These are phyloP conservation scores for Pythium apleroticum DNA, from an alignment of 352 stramenopile species.

Conservation along the genomic window DNA sequence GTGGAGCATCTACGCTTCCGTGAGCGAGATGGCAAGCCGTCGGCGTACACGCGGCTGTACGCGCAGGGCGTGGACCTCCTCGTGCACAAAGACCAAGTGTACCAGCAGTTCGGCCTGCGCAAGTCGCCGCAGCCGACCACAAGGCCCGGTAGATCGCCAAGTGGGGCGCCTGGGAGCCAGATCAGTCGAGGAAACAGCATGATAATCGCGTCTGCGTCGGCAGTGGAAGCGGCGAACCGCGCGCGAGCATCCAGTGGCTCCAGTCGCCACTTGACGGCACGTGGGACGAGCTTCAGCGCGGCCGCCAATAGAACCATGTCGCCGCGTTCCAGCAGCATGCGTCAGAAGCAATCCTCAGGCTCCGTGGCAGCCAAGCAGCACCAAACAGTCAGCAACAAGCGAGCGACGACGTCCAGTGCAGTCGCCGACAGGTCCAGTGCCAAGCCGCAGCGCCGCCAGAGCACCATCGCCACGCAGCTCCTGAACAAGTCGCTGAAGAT, in stretches of 20 bases:
- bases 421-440: background rate
- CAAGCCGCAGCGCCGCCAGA: slow-evolving; percentile 14
- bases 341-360: background rate
- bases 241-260: background rate
- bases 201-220: background rate
- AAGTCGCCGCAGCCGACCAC: slow-evolving; percentile 19
- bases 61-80: slow-evolving; percentile 51
- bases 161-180: background rate
- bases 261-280: background rate
- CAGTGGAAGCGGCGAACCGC: background rate
- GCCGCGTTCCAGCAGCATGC: background rate
- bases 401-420: background rate
- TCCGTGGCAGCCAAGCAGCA: background rate
- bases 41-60: slow-evolving; percentile 55
- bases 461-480: slow-evolving; percentile 25
- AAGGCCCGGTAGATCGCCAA: background rate
- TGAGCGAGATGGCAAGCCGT: slow-evolving; percentile 24
- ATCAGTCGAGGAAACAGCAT: background rate
- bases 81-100: slow-evolving; percentile 60
- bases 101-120: slow-evolving; percentile 54
- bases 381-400: background rate
- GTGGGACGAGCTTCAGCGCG: background rate
- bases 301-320: background rate
- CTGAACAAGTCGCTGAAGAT: slow-evolving; percentile 26
- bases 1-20: slow-evolving; percentile 27